Evolutionary conservation across 2,329 filamentous ascomycete species (phyloP).

Genomic region (Lasiodiplodia citricola): DNA sequence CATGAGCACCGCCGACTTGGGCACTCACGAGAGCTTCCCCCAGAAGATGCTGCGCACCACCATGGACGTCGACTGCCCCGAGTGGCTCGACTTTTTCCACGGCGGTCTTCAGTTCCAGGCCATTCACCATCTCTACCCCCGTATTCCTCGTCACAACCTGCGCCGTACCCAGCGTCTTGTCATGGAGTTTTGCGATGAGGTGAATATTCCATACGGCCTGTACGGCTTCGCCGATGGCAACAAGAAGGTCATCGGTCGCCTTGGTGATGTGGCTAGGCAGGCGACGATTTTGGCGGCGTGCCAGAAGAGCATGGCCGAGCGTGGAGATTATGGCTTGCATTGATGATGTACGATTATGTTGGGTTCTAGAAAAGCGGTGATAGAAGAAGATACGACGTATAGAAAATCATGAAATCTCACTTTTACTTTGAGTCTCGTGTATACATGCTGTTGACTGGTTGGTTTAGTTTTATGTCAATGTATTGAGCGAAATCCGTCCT

Average conservation of each 20-base stretch:
- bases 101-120: constrained; percentile 76
- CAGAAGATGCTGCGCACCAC: constrained; percentile 74
- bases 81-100: constrained; percentile 74
- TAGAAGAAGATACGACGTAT: background rate
- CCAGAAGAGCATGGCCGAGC: constrained; percentile 48
- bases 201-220: constrained; percentile 66
- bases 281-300: constrained; percentile 65
- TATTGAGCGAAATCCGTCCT: too few relatives aligned
- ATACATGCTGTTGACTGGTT: too few relatives aligned
- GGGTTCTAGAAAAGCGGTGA: background rate
- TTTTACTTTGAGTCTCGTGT: background rate
- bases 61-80: constrained; percentile 75
- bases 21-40: constrained; percentile 68
- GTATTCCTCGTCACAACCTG: constrained; percentile 72
- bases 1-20: constrained; percentile 71
- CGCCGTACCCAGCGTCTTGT: constrained; percentile 65
- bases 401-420: background rate
- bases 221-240: constrained; percentile 69
- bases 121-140: constrained; percentile 72
- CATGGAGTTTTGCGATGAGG: constrained; percentile 68
- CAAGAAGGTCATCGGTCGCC: constrained; percentile 57
- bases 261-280: constrained; percentile 67
- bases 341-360: background rate
- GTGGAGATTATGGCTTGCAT: constrained; percentile 29
- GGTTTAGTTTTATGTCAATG: too few relatives aligned